Conservation (phyloP, 345 rosid species). For the Zanthoxylum bungeanum region DNA sequence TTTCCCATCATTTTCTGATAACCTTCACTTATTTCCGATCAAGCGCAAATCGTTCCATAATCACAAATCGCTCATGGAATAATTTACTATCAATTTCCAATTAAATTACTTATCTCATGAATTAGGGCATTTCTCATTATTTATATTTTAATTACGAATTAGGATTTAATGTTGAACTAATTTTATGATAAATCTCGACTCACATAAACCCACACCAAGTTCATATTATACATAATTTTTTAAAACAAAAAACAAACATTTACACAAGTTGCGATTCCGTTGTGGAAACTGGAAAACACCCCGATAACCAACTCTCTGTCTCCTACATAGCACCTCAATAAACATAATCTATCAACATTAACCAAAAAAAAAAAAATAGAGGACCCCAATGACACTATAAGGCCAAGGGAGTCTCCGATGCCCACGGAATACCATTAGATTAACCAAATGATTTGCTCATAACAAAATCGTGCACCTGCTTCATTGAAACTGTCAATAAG, state of each 20-base stretch:
- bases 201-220: too few relatives aligned
- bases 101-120: too few relatives aligned
- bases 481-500: background rate
- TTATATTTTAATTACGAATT: background rate
- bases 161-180: too few relatives aligned
- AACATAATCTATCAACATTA: background rate
- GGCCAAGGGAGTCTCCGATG: background rate
- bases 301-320: background rate
- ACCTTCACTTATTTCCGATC: too few relatives aligned
- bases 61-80: too few relatives aligned
- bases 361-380: background rate
- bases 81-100: too few relatives aligned
- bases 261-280: conserved; percentile 25
- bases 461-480: conserved; percentile 23
- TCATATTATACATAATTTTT: background rate
- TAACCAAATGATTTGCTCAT: background rate
- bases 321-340: background rate
- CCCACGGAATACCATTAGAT: conserved; percentile 3
- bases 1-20: too few relatives aligned
- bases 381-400: background rate
- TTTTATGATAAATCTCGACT: too few relatives aligned
- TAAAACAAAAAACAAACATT: conserved; percentile 5
- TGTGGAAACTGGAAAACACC: conserved; percentile 6
- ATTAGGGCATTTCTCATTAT: background rate
- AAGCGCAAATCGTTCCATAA: too few relatives aligned